phyloP scores from a whole-genome alignment of 306 rosid genomes.

The Gillenia trifoliata region DNA sequence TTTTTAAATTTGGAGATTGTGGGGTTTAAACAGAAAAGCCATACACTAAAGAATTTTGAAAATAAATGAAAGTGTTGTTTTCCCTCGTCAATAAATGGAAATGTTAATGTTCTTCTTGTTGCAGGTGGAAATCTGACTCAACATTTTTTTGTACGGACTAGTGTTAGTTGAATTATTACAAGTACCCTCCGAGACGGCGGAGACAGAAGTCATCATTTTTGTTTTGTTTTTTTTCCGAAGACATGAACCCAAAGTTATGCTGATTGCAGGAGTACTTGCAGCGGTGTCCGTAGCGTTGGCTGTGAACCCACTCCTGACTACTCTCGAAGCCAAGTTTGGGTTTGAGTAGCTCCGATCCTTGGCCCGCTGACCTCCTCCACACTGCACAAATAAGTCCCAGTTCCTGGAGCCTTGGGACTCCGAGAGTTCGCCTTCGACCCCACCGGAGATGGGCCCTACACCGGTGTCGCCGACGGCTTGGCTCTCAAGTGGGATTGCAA shows the following conservation, averaged over 20 bases:
- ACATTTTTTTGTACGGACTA: too few species aligned
- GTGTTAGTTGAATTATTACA: too few species aligned
- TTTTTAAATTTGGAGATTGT: too few species aligned
- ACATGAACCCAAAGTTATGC: conserved; percentile 26
- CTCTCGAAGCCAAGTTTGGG: conserved; percentile 14
- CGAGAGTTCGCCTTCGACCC: conserved; percentile 80
- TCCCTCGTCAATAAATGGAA: too few species aligned
- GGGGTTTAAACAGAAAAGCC: too few species aligned
- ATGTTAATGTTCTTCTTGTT: too few species aligned
- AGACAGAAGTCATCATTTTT: too few species aligned
- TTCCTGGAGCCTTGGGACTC: conserved; percentile 73
- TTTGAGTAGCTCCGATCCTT: conserved; percentile 26
- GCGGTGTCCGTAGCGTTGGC: conserved; percentile 24
- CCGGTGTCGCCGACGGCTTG: conserved; percentile 89
- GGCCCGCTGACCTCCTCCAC: conserved; percentile 50
- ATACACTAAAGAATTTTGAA: too few species aligned
- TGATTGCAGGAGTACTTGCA: conserved; percentile 35
- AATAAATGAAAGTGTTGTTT: too few species aligned
- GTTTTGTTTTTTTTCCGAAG: neutral
- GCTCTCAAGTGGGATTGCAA: conserved; percentile 68
- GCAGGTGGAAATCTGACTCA: too few species aligned
- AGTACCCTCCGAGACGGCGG: too few species aligned
- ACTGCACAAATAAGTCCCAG: conserved; percentile 30
- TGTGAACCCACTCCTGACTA: neutral
- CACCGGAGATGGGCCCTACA: conserved; percentile 72